These are phyloP conservation scores for Pythium utonaiense DNA, from an alignment of 352 stramenopile species.

Conservation along the genomic window DNA sequence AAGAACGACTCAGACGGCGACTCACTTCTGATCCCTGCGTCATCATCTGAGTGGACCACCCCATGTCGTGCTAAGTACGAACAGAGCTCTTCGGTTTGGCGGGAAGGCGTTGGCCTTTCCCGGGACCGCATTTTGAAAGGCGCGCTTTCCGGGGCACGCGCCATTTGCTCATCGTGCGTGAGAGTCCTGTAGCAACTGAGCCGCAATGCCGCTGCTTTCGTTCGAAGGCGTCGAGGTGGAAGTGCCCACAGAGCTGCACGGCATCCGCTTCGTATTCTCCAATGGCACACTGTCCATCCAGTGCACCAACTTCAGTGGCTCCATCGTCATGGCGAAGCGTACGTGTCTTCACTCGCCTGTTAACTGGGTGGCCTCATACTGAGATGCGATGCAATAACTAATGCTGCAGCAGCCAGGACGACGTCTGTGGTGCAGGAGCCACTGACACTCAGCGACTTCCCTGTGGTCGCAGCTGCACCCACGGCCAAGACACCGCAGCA, in stretches of 20 bases:
- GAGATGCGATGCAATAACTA: background rate
- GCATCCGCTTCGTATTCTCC: constrained; percentile 65
- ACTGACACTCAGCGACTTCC: constrained; percentile 21
- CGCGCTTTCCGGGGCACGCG: background rate
- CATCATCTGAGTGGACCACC: background rate
- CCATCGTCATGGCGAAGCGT: constrained; percentile 62
- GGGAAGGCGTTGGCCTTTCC: constrained; percentile 9
- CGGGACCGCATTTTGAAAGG: constrained; percentile 2
- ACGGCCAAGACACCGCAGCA: background rate
- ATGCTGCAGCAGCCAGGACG: constrained; percentile 3
- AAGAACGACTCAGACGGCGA: constrained; percentile 11
- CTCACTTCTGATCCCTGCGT: constrained; percentile 8
- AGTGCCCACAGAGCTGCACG: constrained; percentile 49
- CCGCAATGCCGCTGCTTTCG: constrained; percentile 73
- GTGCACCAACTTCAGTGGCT: constrained; percentile 69
- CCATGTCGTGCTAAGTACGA: background rate
- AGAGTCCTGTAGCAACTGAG: too few species aligned
- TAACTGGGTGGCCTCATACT: background rate
- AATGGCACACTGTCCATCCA: constrained; percentile 60
- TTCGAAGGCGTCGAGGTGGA: constrained; percentile 79
- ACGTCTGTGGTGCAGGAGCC: background rate
- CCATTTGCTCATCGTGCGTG: constrained; percentile 1
- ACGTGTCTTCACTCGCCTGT: constrained; percentile 9
- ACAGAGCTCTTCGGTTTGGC: constrained; percentile 9
- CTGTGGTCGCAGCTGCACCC: background rate